phyloP scores from a whole-genome alignment of 2,329 filamentous ascomycete species.

The Cercospora brassicicola region DNA sequence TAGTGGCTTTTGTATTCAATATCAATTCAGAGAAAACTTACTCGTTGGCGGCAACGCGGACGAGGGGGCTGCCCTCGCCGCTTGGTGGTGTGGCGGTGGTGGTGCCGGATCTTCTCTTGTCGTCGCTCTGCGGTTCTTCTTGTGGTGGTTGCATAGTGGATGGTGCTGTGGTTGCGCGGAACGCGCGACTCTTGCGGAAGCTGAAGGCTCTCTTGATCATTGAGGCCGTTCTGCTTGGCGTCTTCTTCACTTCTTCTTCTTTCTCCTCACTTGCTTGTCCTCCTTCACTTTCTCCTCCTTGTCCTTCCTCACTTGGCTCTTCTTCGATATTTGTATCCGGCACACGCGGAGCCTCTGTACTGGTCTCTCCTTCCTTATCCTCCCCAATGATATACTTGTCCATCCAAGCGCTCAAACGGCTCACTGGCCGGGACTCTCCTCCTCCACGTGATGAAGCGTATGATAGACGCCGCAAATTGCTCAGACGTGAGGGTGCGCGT shows the following conservation, averaged over 20 bases:
- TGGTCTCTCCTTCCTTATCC: background rate
- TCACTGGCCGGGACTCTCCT: background rate
- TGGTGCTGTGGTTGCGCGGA: background rate
- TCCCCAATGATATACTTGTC: background rate
- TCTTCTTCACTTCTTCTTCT: background rate
- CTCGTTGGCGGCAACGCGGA: background rate
- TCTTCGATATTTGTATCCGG: background rate
- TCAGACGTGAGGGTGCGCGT: constrained; percentile 2
- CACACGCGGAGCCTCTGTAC: background rate
- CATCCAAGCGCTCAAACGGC: constrained; percentile 9
- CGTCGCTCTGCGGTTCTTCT: background rate
- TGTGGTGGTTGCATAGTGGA: background rate
- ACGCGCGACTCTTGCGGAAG: constrained; percentile 1
- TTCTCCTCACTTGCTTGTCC: background rate
- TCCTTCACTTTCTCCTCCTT: background rate
- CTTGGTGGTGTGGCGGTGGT: background rate
- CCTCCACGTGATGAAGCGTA: background rate
- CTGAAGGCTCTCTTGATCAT: background rate
- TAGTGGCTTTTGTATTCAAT: background rate
- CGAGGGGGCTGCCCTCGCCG: background rate
- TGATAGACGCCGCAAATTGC: background rate
- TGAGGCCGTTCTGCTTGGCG: background rate
- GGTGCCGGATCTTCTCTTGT: background rate
- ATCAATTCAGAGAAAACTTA: background rate
- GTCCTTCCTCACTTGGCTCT: background rate